phyloP scores from a whole-genome alignment of 1,284 basidiomycete species.

The Papiliotrema laurentii region DNA sequence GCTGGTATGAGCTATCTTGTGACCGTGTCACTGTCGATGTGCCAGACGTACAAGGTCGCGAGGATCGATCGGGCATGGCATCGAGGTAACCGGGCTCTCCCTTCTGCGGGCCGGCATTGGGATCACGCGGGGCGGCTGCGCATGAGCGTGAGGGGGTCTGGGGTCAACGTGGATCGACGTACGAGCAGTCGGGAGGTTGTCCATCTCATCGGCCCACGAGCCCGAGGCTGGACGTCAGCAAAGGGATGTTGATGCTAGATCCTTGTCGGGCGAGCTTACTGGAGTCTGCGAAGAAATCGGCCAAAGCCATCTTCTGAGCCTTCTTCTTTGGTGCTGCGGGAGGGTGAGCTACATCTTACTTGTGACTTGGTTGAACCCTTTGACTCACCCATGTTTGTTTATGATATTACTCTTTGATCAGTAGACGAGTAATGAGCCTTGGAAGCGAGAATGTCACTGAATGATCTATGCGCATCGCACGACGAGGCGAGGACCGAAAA shows the following conservation, averaged over 20 bases:
- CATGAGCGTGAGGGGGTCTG: constrained; percentile 53
- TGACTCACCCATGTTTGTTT: no score
- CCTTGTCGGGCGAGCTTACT: constrained; percentile 53
- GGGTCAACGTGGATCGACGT: constrained; percentile 47
- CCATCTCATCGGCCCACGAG: constrained; percentile 95
- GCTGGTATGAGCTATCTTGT: constrained; percentile 8
- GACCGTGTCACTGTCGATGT: no score
- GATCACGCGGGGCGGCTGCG: constrained; percentile 29
- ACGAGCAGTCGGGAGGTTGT: constrained; percentile 82
- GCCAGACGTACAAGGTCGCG: constrained; percentile 13
- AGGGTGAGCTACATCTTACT: neutral
- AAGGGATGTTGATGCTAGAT: no score
- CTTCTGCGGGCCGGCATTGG: constrained; percentile 31
- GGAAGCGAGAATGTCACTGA: no score
- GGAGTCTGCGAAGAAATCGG: constrained; percentile 79
- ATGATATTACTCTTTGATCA: no score
- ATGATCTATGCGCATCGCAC: no score
- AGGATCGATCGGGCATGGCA: constrained; percentile 43
- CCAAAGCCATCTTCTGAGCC: constrained; percentile 82
- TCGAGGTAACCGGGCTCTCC: constrained; percentile 49
- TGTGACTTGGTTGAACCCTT: no score
- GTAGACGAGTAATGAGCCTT: no score
- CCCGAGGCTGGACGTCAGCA: constrained; percentile 59
- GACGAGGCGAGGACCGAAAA: no score
- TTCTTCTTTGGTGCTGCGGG: constrained; percentile 59